Evolutionary conservation across 2,329 filamentous ascomycete genomes (phyloP), one percentile per base, ranked within the genome.

Genomic region (Polytolypa hystricis): DNA sequence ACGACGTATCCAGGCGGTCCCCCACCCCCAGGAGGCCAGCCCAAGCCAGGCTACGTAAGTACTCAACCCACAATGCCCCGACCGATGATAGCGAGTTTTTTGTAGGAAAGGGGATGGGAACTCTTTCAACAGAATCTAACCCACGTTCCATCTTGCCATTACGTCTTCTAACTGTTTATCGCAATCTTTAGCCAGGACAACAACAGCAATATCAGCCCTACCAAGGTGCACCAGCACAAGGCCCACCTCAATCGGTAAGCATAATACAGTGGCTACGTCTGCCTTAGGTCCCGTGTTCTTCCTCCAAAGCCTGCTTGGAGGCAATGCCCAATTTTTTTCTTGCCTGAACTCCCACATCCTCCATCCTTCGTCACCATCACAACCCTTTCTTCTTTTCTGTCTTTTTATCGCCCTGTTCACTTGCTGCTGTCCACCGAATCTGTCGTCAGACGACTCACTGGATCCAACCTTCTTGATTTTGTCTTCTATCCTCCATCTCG

Each of bases 161-260:
- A n/a, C n/a, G n/a, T n/a, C n/a, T n/a, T n/a, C n/a, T n/a, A n/a
- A n/a, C n/a, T n/a, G n/a, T n/a, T n/a, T n/a, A n/a, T n/a, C n/a
- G n/a, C n/a, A n/a, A n/a, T n/a, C n/a, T n/a, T n/a, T n/a, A n/a
- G n/a, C n/a, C n/a, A n/a, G n/a, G n/a, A n/a, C n/a, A n/a, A 35
- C 65, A 70, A 47, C 58, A 56, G 42, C 62, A 66, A 50, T 75
- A 76, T 57, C 70, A 75, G 60, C 66, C 71, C 46, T 76, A 71
- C 53, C 66, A 64, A 48, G 66, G 64, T 48, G 54, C 50, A 31
- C 42, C 51, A 42, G 39, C 44, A 35, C 50, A 53, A 39, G 38
- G 41, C 41, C 47, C 50, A 30, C 35, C 49, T 34, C 49, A 39
- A 38, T 48, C 57, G 52, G 58, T 62, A 62, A 57, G 58, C 52